These are phyloP conservation scores for Ascochyta viciae-villosae DNA, from an alignment of 2,329 filamentous ascomycete genomes.

Conservation along the genomic window DNA sequence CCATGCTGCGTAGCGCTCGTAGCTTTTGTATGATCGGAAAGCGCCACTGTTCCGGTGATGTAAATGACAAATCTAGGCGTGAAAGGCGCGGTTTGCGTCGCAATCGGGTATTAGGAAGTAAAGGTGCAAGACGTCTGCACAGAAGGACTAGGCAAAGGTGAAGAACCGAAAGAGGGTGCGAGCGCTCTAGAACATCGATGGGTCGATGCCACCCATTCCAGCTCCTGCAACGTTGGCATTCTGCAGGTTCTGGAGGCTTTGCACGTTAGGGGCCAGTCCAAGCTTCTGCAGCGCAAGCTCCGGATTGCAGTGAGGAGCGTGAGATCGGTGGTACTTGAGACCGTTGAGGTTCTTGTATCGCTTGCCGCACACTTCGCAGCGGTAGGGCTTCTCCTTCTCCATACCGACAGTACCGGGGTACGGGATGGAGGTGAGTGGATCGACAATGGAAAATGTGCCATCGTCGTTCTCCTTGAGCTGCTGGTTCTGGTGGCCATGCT, in stretches of 20 bases:
- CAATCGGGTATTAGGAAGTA: conserved; percentile 35
- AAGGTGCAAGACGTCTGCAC: conserved; percentile 19
- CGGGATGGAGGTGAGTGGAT: conserved; percentile 90
- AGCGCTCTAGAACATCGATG: conserved; percentile 54
- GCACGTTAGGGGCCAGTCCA: conserved; percentile 48
- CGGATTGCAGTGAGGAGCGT: conserved; percentile 89
- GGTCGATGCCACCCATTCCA: conserved; percentile 64
- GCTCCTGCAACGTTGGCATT: conserved; percentile 59
- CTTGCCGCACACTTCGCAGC: conserved; percentile 96
- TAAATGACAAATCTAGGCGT: conserved; percentile 26
- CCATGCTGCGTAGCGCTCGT: conserved; percentile 9
- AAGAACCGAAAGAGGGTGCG: conserved; percentile 1
- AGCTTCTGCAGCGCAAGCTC: conserved; percentile 68
- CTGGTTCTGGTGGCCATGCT: conserved; percentile 94
- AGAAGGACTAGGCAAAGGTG: conserved; percentile 3
- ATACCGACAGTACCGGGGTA: conserved; percentile 98
- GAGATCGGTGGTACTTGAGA: conserved; percentile 80
- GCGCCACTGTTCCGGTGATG: conserved; percentile 9
- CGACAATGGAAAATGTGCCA: conserved; percentile 97
- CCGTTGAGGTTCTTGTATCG: conserved; percentile 99
- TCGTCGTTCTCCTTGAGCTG: conserved; percentile 96
- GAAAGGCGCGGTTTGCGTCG: conserved; percentile 32
- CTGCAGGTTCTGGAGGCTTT: conserved; percentile 50
- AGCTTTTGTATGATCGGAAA: conserved; percentile 4
- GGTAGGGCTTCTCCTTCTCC: conserved; percentile 99